Base-by-base conservation (phyloP, 164 flowering plant genomes). In the Vitis rupestris region DNA sequence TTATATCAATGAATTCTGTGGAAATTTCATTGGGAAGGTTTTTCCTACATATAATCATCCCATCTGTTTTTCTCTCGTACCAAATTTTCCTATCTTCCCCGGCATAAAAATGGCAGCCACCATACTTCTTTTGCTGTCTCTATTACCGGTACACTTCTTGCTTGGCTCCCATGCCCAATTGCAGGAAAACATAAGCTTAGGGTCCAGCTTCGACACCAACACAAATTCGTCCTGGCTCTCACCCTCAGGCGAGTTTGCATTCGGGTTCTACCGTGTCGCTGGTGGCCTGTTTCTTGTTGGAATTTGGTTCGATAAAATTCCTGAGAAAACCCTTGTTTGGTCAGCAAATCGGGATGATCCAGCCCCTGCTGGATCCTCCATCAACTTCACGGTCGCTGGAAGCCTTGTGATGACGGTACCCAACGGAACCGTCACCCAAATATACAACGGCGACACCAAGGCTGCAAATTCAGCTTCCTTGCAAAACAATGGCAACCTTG, bases 261-360 rank as follows among this genome's bases (percentile, higher is more conserved):
- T 81, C 10, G 84, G 84, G 8, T 81, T 81, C 76, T 76, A 73
- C 31, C 50, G 4, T 23, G 12, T 78, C 50, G 5, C 17, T 10
- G 14, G 8, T 4, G 73, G 64, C 27, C 64, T 47, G 12, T 75
- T 68, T 56, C 77, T 78, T 23, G 66, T 70, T 12, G 83, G 79
- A 8, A 75, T 81, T 60, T 78, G 83, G 81, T 81, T 72, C 57
- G 69, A 72, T 16, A 75, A 75, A 48, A 78, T 78, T 68, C 64
- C 73, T 8, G 67, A 67, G 1, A 75, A 49, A 52, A 75, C 81
- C 8, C 62, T 81, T 0, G 71, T 75, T 47, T 81, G 84, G 84
- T 78, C 79, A 1, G 77, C 74, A 19, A 78, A 81, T 48, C 65
- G 81, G 3, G 71, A 78, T 63, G 61, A 61, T 27, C 75, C 78